These are phyloP conservation scores for Allium sativum DNA, from an alignment of 106 monocot species.

Conservation along the genomic window DNA sequence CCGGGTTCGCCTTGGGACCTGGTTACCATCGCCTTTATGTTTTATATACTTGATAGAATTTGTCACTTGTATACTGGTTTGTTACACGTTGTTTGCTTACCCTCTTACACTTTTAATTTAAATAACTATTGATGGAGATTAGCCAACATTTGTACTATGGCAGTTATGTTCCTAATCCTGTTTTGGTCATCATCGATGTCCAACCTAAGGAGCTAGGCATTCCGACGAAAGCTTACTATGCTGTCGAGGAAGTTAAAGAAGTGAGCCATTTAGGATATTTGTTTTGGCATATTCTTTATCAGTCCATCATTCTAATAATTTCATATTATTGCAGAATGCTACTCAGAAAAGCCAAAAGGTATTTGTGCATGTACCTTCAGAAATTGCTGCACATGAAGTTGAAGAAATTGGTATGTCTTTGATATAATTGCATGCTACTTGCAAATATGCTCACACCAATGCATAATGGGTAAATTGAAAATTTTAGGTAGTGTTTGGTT, in stretches of 20 bases:
- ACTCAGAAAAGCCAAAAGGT: constrained; percentile 42
- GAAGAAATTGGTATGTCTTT: constrained; percentile 83
- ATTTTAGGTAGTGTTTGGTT: no score
- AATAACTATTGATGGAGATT: neutral
- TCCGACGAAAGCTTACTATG: constrained; percentile 65
- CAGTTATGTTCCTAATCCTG: constrained; percentile 63
- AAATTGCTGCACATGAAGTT: constrained; percentile 99
- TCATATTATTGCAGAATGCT: constrained; percentile 56
- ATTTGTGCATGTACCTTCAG: constrained; percentile 91
- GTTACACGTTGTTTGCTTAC: no score
- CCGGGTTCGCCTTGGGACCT: no score
- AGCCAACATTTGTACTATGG: neutral
- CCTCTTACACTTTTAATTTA: no score
- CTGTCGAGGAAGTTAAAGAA: constrained; percentile 71
- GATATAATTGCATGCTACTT: neutral
- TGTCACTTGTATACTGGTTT: no score
- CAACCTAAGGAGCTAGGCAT: constrained; percentile 64
- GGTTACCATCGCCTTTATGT: no score
- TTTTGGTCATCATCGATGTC: constrained; percentile 60
- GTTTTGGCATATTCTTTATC: neutral
- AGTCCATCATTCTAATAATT: neutral
- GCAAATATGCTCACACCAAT: no score
- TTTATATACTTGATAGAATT: no score
- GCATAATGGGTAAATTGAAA: no score
- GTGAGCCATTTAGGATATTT: constrained; percentile 9